phyloP scores from a whole-genome alignment of 2,329 filamentous ascomycete genomes.

The Curvularia eragrostidis region DNA sequence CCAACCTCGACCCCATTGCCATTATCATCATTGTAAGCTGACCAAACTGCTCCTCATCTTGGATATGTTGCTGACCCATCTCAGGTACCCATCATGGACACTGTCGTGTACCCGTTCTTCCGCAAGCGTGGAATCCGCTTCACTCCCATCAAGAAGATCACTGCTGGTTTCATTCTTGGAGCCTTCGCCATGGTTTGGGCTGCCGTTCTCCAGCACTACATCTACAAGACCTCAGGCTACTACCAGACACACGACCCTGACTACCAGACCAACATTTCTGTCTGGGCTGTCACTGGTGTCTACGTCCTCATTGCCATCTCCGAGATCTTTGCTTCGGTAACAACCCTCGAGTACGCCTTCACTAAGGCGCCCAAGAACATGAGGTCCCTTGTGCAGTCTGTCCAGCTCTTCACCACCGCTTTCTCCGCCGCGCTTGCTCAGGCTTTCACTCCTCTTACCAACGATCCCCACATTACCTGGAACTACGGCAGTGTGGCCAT shows the following conservation, averaged over 20 bases:
- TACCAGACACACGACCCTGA: conserved; percentile 51
- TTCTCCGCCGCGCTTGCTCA: conserved; percentile 42
- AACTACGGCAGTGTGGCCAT: conserved; percentile 48
- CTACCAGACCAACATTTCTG: conserved; percentile 56
- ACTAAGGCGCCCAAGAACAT: conserved; percentile 74
- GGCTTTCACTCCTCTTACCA: conserved; percentile 38
- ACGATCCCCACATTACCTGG: conserved; percentile 41
- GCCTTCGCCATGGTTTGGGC: conserved; percentile 67
- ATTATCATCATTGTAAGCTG: conserved; percentile 69
- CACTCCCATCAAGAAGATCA: conserved; percentile 78
- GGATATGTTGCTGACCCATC: conserved; percentile 66
- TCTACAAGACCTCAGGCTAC: conserved; percentile 63
- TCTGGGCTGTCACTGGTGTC: conserved; percentile 60
- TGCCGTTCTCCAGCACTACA: conserved; percentile 63
- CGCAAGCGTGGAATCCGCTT: conserved; percentile 69
- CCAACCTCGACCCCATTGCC: conserved; percentile 77
- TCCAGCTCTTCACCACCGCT: conserved; percentile 48
- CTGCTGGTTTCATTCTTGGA: conserved; percentile 71
- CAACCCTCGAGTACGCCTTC: conserved; percentile 74
- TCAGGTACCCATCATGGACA: conserved; percentile 57
- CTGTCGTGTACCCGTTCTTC: conserved; percentile 71
- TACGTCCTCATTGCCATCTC: conserved; percentile 64
- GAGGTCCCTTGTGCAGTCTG: conserved; percentile 52
- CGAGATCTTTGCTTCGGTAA: conserved; percentile 71
- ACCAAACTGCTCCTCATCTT: conserved; percentile 62